Conservation (phyloP, 1,139 yeast species). For the Debaryomyces coudertii region DNA sequence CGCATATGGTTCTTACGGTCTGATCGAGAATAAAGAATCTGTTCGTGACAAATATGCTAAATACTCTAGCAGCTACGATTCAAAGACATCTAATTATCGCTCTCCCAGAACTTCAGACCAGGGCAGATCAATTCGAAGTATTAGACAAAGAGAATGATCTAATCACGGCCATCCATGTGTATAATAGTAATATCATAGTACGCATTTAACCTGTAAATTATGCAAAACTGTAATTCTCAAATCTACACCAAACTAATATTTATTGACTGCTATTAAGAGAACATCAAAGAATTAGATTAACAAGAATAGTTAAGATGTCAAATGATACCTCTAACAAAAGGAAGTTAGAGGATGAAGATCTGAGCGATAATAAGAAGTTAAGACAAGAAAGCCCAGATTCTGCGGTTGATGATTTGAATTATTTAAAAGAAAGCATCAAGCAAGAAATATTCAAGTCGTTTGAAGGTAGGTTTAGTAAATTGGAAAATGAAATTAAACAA, state of each 20-base stretch:
- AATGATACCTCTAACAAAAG: conserved; percentile 24
- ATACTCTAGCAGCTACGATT: conserved; percentile 19
- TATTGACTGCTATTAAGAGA: neutral
- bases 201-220: conserved; percentile 10
- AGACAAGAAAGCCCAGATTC: conserved; percentile 14
- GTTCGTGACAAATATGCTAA: conserved; percentile 39
- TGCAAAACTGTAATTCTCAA: neutral
- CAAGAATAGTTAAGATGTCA: conserved; percentile 17
- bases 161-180: neutral
- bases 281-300: neutral
- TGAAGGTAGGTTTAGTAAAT: conserved; percentile 22
- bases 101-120: conserved; percentile 17
- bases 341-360: conserved; percentile 21
- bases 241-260: neutral
- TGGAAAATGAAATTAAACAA: conserved; percentile 26
- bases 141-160: conserved; percentile 23
- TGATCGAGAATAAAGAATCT: conserved; percentile 16
- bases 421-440: conserved; percentile 21
- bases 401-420: conserved; percentile 14
- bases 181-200: conserved; percentile 1
- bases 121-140: conserved; percentile 29
- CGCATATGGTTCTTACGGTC: conserved; percentile 7
- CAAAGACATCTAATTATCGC: conserved; percentile 9
- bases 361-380: conserved; percentile 14
- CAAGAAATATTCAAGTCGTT: conserved; percentile 22